Evolutionary conservation across 164 flowering plant species (phyloP), one percentile per base, ranked within the genome.

Genomic region (Magnolia sinica): DNA sequence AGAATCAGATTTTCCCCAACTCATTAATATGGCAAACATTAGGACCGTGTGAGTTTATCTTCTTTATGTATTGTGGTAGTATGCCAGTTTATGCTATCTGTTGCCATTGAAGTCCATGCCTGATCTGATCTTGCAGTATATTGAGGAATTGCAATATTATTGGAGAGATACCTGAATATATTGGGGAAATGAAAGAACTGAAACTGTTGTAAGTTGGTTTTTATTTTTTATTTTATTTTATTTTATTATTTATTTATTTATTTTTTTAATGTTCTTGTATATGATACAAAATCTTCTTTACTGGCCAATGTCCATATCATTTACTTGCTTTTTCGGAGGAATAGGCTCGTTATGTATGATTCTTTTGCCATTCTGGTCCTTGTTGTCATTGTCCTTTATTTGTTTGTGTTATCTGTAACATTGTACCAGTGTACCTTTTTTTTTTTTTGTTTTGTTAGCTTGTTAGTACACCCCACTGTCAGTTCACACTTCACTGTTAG

Each of bases 111-210:
- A 29, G 5, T 19, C 37, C 64, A 3, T 20, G 23, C 22, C n/a
- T 50, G 27, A 22, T 72, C 74, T 8, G 61, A 49, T 65, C 7
- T 52, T 80, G 64, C 68, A 88, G 89, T 83, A 72, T 87, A 61
- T 72, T 88, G 81, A 88, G 89, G 79, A 90, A 79, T 80, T 90
- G 96, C 76, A 86, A 85, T 78, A 74, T 91, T 67, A 70, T 82
- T 52, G 92, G 96, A 66, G 83, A 79, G 75, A 79, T 91, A 16
- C 94, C 91, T 66, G 50, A 74, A 19, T 90, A 87, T 82, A 27
- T 89, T 11, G 88, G 89, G 87, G 51, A 23, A 50, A 71, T 88
- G 82, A 68, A 72, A 19, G 19, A 50, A 18, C 70, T 90, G 73
- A 61, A 77, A 16, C 50, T 77, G 73, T 55, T 91, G 96, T 91